Evolutionary conservation across 2,329 filamentous ascomycete genomes (phyloP).

Genomic region (Beauveria rudraprayagi): DNA sequence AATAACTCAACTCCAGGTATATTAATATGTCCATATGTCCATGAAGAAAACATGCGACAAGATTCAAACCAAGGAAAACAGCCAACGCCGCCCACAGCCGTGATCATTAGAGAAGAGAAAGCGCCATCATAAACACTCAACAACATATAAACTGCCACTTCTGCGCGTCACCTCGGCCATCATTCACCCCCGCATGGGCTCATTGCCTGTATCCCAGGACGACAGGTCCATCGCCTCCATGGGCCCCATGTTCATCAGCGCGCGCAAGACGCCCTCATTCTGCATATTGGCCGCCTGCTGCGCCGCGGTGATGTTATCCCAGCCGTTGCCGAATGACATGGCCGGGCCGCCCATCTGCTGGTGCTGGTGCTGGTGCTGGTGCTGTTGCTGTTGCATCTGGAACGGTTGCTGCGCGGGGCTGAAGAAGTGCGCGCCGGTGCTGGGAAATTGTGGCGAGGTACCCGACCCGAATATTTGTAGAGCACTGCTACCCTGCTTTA

Average conservation of each 20-base stretch:
- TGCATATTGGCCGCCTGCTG: constrained; percentile 21
- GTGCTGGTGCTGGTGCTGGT: not conserved
- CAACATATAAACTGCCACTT: not conserved
- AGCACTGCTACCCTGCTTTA: not conserved
- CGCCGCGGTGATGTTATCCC: constrained; percentile 30
- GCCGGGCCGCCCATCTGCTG: not conserved
- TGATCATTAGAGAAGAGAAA: not conserved
- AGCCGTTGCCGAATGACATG: constrained; percentile 25
- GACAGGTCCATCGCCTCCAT: constrained; percentile 54
- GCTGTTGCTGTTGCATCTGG: constrained; percentile 1
- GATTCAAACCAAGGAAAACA: not conserved
- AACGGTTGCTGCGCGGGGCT: not conserved
- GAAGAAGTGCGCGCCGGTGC: constrained; percentile 2
- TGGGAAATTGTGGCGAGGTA: constrained; percentile 1
- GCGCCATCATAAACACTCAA: not conserved
- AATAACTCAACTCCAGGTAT: not conserved
- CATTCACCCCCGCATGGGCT: constrained; percentile 9
- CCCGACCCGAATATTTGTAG: not conserved
- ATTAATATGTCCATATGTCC: not conserved
- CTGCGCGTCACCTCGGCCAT: not conserved
- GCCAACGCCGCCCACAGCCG: not conserved
- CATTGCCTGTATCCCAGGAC: constrained; percentile 32
- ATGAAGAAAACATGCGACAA: not conserved
- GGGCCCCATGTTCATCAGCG: constrained; percentile 49
- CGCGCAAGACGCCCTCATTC: constrained; percentile 47